phyloP scores from a whole-genome alignment of 1,284 basidiomycete species.

The Schizophyllum amplum region DNA sequence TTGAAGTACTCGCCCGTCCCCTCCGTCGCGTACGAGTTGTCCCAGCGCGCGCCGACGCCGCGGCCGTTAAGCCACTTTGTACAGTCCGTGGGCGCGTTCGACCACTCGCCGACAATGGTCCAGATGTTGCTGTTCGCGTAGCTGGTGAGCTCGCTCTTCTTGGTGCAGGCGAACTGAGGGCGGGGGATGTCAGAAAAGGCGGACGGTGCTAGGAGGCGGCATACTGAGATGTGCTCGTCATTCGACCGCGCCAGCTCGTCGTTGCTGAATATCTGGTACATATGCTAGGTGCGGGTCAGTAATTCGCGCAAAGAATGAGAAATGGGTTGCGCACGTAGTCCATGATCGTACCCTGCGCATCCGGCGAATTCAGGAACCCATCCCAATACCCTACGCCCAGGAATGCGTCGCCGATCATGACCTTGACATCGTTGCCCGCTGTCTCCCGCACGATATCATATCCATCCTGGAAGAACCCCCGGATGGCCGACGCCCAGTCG shows the following conservation, averaged over 20 bases:
- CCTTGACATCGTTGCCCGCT: conserved; percentile 35
- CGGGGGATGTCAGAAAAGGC: conserved; percentile 9
- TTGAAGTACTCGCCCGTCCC: conserved; percentile 34
- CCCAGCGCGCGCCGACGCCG: conserved; percentile 67
- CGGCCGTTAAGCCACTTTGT: conserved; percentile 70
- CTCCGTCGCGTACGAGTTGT: conserved; percentile 37
- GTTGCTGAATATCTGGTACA: conserved; percentile 74
- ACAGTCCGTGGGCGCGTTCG: conserved; percentile 74
- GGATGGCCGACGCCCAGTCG: conserved; percentile 32
- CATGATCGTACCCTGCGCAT: conserved; percentile 49
- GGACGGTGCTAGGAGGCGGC: not conserved
- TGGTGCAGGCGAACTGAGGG: conserved; percentile 35
- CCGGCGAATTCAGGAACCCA: conserved; percentile 47
- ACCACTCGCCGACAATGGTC: conserved; percentile 73
- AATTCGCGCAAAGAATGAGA: conserved; percentile 11
- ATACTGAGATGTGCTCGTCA: conserved; percentile 44
- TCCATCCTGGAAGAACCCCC: conserved; percentile 48
- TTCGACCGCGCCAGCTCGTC: conserved; percentile 45
- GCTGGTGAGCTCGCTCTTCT: conserved; percentile 25
- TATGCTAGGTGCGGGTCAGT: conserved; percentile 38
- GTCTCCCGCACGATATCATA: conserved; percentile 45
- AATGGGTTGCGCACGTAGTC: conserved; percentile 39
- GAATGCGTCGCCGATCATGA: conserved; percentile 74
- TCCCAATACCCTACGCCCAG: conserved; percentile 59
- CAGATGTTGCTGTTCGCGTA: conserved; percentile 47